Conservation (phyloP, 2,329 filamentous ascomycete species). For the Dactylellina leptospora region DNA sequence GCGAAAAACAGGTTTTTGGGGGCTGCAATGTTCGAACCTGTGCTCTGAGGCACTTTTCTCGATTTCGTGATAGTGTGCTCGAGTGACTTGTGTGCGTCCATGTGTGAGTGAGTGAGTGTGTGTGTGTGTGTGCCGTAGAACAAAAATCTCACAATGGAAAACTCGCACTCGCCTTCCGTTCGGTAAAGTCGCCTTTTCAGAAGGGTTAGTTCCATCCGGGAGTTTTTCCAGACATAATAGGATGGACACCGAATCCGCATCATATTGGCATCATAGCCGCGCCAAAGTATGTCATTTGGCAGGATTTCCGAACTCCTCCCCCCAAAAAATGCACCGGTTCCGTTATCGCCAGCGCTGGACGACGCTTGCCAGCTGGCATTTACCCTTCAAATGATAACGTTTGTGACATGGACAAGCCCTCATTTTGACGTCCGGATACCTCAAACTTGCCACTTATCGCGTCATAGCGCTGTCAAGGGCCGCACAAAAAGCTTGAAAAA, state of each 20-base stretch:
- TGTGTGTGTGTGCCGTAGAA: too few species aligned
- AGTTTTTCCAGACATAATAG: constrained; percentile 19
- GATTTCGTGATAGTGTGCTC: constrained; percentile 16
- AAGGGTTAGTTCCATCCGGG: constrained; percentile 35
- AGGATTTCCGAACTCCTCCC: not conserved
- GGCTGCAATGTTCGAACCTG: constrained; percentile 1
- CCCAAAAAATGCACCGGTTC: too few species aligned
- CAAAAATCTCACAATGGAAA: too few species aligned
- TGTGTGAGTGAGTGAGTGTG: too few species aligned
- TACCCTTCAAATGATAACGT: not conserved
- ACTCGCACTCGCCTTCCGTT: constrained; percentile 4
- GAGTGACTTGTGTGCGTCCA: not conserved
- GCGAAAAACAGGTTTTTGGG: constrained; percentile 44
- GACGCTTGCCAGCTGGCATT: constrained; percentile 5
- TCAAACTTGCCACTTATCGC: constrained; percentile 29
- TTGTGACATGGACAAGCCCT: too few species aligned
- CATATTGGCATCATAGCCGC: constrained; percentile 48
- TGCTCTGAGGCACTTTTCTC: constrained; percentile 7
- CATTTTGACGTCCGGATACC: not conserved
- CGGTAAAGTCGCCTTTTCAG: constrained; percentile 4
- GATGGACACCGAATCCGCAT: constrained; percentile 23
- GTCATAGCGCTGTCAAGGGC: constrained; percentile 30
- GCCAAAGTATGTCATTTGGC: constrained; percentile 16
- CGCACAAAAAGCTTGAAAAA: constrained; percentile 33
- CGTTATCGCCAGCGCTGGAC: constrained; percentile 6